Evolutionary conservation across 1,284 basidiomycete genomes (phyloP), one percentile per base, ranked within the genome.

Genomic region (Meira miltonrushii): DNA sequence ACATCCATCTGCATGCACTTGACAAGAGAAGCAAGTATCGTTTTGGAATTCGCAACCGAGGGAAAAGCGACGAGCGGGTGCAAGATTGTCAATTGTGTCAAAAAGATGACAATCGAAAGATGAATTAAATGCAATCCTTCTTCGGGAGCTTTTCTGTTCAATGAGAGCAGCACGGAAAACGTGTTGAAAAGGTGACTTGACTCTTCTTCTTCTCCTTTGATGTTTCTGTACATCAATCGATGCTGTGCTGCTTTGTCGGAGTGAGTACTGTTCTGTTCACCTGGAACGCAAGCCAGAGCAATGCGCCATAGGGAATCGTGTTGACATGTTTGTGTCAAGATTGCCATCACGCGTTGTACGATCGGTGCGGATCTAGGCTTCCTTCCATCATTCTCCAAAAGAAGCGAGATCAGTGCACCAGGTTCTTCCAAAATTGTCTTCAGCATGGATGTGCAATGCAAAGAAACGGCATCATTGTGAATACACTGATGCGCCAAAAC

Each of bases 11-110:
- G 50, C 17, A 58, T 39, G 13, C 41, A 38, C 19, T 58, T 50
- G 10, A 58, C 47, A 7, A 58, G 25, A 21, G 56, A 47, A 23
- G 56, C 56, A n/a, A 58, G 33, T 5, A 58, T 39, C 33, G 49
- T 19, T 12, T 56, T 23, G 6, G 53, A 56, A 23, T 58, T 48
- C 6, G 49, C 40, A 13, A 40, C 55, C 8, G 8, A 33, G 8
- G 28, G 28, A 33, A 33, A 33, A 21, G 51, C 37, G 8, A 53
- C 50, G 2, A 58, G 54, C 2, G 56, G 48, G 33, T 58, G 56
- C 19, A 17, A 37, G 48, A 58, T 39, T n/a, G 51, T 37, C 11
- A 58, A 7, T 48, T 58, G 56, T 11, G 56, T 19, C 19, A 58
- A 21, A 12, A 58, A 38, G 23, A 38, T 50, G 25, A 41, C 15